Percentiles rank a stretch among this genome's conserved stretches.
These are phyloP conservation scores for Candida pseudofarinosa DNA, from an alignment of 805 yeast species.

Conservation along the genomic window DNA sequence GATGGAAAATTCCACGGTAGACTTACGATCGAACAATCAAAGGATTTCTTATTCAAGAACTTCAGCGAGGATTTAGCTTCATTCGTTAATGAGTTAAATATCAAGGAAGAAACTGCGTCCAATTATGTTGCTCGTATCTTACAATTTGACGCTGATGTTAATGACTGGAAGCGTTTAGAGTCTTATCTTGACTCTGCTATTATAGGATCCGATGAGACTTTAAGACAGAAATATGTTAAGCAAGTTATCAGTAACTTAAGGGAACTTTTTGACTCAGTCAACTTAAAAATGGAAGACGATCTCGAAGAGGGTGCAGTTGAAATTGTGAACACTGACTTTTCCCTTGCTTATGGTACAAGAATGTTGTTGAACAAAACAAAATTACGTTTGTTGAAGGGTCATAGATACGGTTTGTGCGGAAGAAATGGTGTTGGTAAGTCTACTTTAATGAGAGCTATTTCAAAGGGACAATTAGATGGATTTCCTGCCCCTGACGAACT, in stretches of 20 bases:
- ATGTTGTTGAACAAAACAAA: constrained; percentile 93
- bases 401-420: constrained; percentile 96
- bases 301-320: constrained; percentile 74
- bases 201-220: constrained; percentile 23
- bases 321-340: constrained; percentile 90
- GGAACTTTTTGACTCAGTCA: constrained; percentile 45
- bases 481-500: constrained; percentile 87
- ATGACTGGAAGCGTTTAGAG: constrained; percentile 45
- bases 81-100: constrained; percentile 6
- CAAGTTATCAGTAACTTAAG: constrained; percentile 46
- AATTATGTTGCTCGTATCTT: constrained; percentile 45
- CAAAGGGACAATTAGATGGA: constrained; percentile 95
- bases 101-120: constrained; percentile 34
- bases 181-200: constrained; percentile 47
- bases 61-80: constrained; percentile 4
- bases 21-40: constrained; percentile 53
- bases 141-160: constrained; percentile 40
- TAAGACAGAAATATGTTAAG: constrained; percentile 38
- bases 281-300: constrained; percentile 48
- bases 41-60: constrained; percentile 32
- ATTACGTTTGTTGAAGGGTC: constrained; percentile 85
- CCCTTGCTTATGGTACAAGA: constrained; percentile 95
- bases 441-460: constrained; percentile 93
- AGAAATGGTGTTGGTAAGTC: constrained; percentile 99
- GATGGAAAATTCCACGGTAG: constrained; percentile 78